phyloP scores from a whole-genome alignment of 805 yeast species.

The Schwanniomyces pseudopolymorphus region DNA sequence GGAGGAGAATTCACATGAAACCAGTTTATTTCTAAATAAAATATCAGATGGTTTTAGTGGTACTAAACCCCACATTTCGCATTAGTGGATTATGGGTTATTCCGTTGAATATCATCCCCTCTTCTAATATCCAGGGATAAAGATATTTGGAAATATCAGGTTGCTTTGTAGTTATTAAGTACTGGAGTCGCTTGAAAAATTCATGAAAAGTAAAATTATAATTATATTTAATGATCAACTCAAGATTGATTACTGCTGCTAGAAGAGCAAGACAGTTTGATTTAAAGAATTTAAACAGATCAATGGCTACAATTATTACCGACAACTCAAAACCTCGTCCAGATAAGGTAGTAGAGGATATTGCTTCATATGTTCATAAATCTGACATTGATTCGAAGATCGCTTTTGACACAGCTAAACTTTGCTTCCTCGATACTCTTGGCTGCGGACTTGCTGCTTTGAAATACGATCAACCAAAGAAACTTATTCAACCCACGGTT shows the following conservation, averaged over 20 bases:
- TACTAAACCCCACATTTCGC: not conserved
- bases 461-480: constrained; percentile 48
- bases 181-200: not conserved
- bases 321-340: constrained; percentile 50
- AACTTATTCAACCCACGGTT: constrained; percentile 54
- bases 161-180: not conserved
- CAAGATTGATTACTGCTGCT: not conserved
- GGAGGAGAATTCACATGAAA: not conserved
- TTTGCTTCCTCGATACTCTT: constrained; percentile 55
- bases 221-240: not conserved
- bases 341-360: constrained; percentile 49
- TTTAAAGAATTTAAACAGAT: not conserved
- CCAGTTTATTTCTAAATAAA: not conserved
- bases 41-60: not conserved
- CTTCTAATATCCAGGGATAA: not conserved
- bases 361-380: constrained; percentile 51
- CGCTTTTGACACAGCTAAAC: constrained; percentile 54
- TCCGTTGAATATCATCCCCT: not conserved
- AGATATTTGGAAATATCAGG: not conserved
- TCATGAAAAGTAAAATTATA: not conserved
- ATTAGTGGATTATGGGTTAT: not conserved
- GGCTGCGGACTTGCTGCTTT: constrained; percentile 64
- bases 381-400: constrained; percentile 43
- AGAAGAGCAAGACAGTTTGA: not conserved
- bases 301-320: constrained; percentile 22